Evolutionary conservation across 2,329 filamentous ascomycete species (phyloP), one percentile per base, ranked within the genome.

Genomic region (Talaromyces marneffei): DNA sequence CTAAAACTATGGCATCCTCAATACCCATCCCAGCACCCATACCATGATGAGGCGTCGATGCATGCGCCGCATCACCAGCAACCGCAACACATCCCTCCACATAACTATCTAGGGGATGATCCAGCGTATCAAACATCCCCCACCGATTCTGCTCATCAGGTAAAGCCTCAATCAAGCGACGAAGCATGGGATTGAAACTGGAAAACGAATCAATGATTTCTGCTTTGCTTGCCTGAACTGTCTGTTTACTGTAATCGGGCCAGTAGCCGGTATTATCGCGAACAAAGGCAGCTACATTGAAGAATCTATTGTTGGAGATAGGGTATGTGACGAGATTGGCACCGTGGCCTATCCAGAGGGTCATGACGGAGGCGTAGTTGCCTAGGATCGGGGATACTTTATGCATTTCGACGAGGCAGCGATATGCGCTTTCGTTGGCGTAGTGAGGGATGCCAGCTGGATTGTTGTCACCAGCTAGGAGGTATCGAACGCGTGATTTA

Each of bases 61-160:
- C 69, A 64, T 72, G 69, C 3, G 70, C 70, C 2, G 70, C 68
- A 57, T 72, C 70, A 0, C 70, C 70, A 0, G 65, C 66, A 14
- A 72, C 20, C 5, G 54, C 54, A 10, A 57, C 39, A 33, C 35
- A 25, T 5, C 54, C 54, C 7, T 14, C 14, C 7, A n/a, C 39
- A 44, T 57, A 57, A 20, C 23, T 46, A 3, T 42, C 8, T 25
- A 57, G 27, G 4, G 54, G 54, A 40, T 57, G 20, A n/a, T 57
- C 54, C 18, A 57, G 8, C 16, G 54, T 57, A 44, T 57, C 54
- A 57, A 57, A 57, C 5, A 57, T 10, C 1, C 54, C 54, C 54
- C 54, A 57, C 2, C 54, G 25, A 40, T 18, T 57, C 18, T 57
- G 54, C 16, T 57, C 37, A 16, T 57, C 54, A 12, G 54, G 54